These are phyloP conservation scores for Metarhizium guizhouense DNA, from an alignment of 2,329 filamentous ascomycete genomes.

Conservation along the genomic window DNA sequence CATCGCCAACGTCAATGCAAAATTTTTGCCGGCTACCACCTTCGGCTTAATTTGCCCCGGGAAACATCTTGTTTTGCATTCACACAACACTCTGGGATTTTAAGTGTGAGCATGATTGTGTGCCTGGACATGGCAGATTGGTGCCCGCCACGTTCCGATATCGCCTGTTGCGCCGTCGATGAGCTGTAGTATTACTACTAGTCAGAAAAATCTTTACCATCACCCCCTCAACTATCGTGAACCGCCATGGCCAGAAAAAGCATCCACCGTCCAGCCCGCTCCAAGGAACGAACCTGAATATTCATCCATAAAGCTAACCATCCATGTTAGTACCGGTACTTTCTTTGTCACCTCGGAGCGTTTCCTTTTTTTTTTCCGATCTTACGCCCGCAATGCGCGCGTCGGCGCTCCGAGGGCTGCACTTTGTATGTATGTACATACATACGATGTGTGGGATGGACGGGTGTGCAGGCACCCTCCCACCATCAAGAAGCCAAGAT, in stretches of 20 bases:
- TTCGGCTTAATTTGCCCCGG: background rate
- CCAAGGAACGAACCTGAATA: background rate
- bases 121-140: background rate
- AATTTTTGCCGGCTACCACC: too few species aligned
- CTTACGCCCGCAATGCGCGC: too few species aligned
- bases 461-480: background rate
- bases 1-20: too few species aligned
- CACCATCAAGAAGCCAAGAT: background rate
- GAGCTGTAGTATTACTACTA: background rate
- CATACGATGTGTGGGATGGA: background rate
- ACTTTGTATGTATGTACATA: background rate
- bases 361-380: too few species aligned
- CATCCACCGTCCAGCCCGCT: background rate
- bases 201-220: background rate
- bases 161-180: background rate
- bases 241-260: background rate
- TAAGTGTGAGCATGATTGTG: background rate
- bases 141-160: background rate
- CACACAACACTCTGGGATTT: too few species aligned
- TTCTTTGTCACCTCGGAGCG: too few species aligned
- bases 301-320: background rate
- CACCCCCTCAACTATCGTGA: background rate
- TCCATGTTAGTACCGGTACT: conserved; percentile 2
- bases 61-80: background rate
- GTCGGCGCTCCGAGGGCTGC: background rate